Evolutionary conservation across 495 filamentous ascomycete genomes (phyloP).

Genomic region (Xylaria grammica): DNA sequence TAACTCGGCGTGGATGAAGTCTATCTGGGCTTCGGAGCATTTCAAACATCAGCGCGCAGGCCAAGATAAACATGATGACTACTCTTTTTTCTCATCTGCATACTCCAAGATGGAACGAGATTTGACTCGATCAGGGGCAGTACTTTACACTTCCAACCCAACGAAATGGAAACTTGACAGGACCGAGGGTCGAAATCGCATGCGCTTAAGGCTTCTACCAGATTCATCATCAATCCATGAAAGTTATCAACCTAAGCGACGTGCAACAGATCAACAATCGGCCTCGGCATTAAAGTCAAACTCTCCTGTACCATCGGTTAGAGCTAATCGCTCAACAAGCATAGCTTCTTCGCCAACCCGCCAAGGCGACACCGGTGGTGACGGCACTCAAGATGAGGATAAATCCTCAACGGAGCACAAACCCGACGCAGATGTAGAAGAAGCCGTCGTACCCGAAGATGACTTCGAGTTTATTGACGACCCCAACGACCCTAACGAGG

Average conservation of each 20-base stretch:
- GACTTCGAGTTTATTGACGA: conserved; percentile 93
- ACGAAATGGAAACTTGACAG: conserved; percentile 90
- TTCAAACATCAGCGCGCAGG: conserved; percentile 84
- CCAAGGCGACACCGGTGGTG: conserved; percentile 29
- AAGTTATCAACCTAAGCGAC: conserved; percentile 87
- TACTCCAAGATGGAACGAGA: conserved; percentile 76
- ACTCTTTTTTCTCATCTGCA: conserved; percentile 70
- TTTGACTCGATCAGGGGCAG: conserved; percentile 74
- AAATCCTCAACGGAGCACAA: conserved; percentile 35
- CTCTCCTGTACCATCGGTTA: conserved; percentile 36
- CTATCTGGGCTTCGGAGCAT: conserved; percentile 90
- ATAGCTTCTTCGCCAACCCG: conserved; percentile 21
- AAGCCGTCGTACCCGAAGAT: conserved; percentile 67
- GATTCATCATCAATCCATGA: conserved; percentile 70
- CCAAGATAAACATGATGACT: conserved; percentile 92
- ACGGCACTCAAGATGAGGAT: conserved; percentile 33
- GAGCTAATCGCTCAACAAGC: conserved; percentile 25
- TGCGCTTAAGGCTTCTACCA: conserved; percentile 84
- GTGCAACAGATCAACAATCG: conserved; percentile 42
- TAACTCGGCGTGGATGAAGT: conserved; percentile 88
- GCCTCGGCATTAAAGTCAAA: conserved; percentile 48
- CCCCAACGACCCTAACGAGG: conserved; percentile 75
- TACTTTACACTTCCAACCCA: conserved; percentile 69
- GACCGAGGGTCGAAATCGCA: conserved; percentile 93
- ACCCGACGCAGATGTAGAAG: conserved; percentile 21